Percentiles rank a stretch among this genome's conserved stretches.
These are phyloP conservation scores for Eutypella sp. DNA, from an alignment of 2,329 filamentous ascomycete genomes.

Conservation along the genomic window DNA sequence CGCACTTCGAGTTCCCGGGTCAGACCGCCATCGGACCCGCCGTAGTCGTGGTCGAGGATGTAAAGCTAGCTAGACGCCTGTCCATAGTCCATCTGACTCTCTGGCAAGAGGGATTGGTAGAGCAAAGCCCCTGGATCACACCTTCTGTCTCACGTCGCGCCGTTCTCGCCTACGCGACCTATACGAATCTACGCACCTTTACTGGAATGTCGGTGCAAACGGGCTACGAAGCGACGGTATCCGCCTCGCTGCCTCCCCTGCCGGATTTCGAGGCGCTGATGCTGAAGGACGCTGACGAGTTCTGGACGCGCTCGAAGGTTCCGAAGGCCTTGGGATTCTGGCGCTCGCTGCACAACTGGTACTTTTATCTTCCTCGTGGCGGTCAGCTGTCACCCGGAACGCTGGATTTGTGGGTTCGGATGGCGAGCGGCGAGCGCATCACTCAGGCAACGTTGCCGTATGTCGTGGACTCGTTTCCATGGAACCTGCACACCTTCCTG, in stretches of 20 bases:
- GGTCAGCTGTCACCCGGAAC: conserved; percentile 19
- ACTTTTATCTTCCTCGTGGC: conserved; percentile 11
- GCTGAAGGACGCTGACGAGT: conserved; percentile 8
- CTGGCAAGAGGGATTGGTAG: conserved; percentile 14
- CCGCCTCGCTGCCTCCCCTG: conserved; percentile 5
- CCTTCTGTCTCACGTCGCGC: conserved; percentile 8
- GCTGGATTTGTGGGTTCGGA: conserved; percentile 59
- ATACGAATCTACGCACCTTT: conserved; percentile 7
- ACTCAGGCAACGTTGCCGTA: conserved; percentile 56
- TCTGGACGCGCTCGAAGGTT: conserved; percentile 12
- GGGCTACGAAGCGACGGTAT: conserved; percentile 5
- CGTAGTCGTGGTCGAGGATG: conserved; percentile 16
- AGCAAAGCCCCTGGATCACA: conserved; percentile 9
- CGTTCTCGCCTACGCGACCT: conserved; percentile 11
- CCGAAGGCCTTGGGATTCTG: conserved; percentile 5
- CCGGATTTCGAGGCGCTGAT: conserved; percentile 13
- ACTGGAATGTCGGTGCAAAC: conserved; percentile 7
- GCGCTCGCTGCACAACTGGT: conserved; percentile 15
- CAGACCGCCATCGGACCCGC: conserved; percentile 13
- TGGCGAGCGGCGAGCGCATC: conserved; percentile 52
- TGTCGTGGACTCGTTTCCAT: conserved; percentile 60
- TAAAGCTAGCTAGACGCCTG: conserved; percentile 16
- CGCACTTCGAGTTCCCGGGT: conserved; percentile 17
- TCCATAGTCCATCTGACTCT: conserved; percentile 19
- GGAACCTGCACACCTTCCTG: conserved; percentile 44